These are phyloP conservation scores for Diaporthe australafricana DNA, from an alignment of 2,329 filamentous ascomycete genomes.

Conservation along the genomic window DNA sequence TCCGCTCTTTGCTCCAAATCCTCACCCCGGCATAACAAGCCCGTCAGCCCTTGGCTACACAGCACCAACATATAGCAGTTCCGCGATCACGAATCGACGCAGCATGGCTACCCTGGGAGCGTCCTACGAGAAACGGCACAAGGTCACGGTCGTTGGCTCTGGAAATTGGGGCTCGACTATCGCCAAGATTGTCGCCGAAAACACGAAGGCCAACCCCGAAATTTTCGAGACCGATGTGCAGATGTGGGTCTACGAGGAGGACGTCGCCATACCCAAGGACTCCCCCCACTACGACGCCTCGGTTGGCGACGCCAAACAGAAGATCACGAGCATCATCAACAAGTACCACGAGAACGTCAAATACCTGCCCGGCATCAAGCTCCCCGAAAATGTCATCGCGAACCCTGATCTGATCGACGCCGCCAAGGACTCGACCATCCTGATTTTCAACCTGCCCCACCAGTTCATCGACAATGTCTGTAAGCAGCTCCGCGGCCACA, in stretches of 20 bases:
- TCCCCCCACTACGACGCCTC: slow-evolving; percentile 79
- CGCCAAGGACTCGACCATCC: slow-evolving; percentile 85
- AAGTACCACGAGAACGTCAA: slow-evolving; percentile 95
- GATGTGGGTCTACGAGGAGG: slow-evolving; percentile 99
- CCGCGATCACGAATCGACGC: not conserved
- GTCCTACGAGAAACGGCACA: slow-evolving; percentile 79
- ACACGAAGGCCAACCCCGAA: slow-evolving; percentile 80
- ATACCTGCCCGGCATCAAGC: slow-evolving; percentile 89
- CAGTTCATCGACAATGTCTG: slow-evolving; percentile 94
- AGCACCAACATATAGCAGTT: not conserved
- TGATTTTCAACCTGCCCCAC: slow-evolving; percentile 97
- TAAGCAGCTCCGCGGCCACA: slow-evolving; percentile 85
- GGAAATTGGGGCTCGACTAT: slow-evolving; percentile 99
- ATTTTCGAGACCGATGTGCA: slow-evolving; percentile 91
- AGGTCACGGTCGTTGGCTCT: slow-evolving; percentile 93
- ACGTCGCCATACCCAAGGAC: slow-evolving; percentile 78
- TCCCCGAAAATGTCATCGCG: slow-evolving; percentile 86
- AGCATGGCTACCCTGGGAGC: slow-evolving; percentile 55
- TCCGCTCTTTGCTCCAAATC: not conserved
- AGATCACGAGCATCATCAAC: slow-evolving; percentile 94
- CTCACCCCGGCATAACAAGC: not conserved
- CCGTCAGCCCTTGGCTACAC: not conserved
- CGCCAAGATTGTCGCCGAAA: slow-evolving; percentile 96
- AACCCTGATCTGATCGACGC: slow-evolving; percentile 85
- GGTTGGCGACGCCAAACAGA: slow-evolving; percentile 76